These are phyloP conservation scores for Aspergillus uvarum DNA, from an alignment of 2,329 filamentous ascomycete species.

Conservation along the genomic window DNA sequence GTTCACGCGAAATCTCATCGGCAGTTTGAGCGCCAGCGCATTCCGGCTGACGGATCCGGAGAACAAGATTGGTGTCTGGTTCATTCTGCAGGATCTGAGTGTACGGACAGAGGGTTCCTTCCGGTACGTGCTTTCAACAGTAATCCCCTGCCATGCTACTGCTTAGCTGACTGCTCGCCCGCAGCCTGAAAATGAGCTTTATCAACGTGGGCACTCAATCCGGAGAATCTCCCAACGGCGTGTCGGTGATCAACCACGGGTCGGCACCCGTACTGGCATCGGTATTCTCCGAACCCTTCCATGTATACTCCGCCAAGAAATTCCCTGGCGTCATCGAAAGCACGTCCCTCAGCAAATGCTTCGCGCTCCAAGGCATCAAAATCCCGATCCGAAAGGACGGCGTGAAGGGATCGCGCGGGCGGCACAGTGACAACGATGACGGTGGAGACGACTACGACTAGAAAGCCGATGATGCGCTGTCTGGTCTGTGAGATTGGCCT, in stretches of 20 bases:
- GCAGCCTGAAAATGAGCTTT: constrained; percentile 69
- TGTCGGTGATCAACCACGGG: constrained; percentile 65
- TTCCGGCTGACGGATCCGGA: constrained; percentile 77
- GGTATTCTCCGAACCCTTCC: constrained; percentile 84
- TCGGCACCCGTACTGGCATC: constrained; percentile 80
- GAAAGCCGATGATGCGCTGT: neutral
- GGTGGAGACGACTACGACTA: constrained; percentile 35
- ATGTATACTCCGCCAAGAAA: constrained; percentile 95
- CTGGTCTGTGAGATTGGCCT: neutral
- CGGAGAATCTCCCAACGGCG: constrained; percentile 39
- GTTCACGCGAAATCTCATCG: constrained; percentile 94
- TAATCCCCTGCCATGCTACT: too few relatives aligned
- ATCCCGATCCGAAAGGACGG: constrained; percentile 93
- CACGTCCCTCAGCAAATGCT: constrained; percentile 85
- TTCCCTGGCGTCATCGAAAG: constrained; percentile 97
- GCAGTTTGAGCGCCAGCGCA: constrained; percentile 84
- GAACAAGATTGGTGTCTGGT: constrained; percentile 89
- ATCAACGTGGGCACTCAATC: constrained; percentile 71
- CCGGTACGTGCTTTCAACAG: constrained; percentile 56
- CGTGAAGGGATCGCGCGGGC: constrained; percentile 44
- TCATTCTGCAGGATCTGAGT: constrained; percentile 91
- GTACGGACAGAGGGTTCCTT: constrained; percentile 91
- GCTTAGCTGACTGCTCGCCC: constrained; percentile 6
- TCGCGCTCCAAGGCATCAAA: constrained; percentile 92
- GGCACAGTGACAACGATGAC: constrained; percentile 36